These are phyloP conservation scores for Acanthamoeba culbertsoni DNA, from an alignment of 208 protist genomes.

Conservation along the genomic window DNA sequence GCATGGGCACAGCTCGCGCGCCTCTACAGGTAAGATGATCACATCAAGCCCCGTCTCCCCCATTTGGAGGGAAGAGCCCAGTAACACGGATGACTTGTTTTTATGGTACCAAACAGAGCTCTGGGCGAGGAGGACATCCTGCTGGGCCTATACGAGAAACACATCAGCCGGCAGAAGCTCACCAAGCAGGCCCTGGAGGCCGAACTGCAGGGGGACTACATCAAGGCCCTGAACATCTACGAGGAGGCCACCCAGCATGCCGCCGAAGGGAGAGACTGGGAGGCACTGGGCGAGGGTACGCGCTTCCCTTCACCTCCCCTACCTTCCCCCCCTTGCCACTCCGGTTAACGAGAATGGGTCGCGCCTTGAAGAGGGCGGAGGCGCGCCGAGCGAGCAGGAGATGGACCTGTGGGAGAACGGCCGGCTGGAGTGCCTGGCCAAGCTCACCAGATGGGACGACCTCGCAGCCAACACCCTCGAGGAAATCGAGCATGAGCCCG, in stretches of 20 bases:
- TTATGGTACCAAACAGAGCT: slow-evolving; percentile 57
- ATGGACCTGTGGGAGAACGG: slow-evolving; percentile 79
- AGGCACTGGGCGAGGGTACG: neutral
- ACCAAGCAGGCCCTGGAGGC: slow-evolving; percentile 74
- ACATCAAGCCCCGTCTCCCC: too few relatives aligned
- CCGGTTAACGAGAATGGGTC: neutral
- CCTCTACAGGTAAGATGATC: slow-evolving; percentile 59
- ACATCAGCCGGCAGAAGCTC: slow-evolving; percentile 55
- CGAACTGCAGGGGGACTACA: slow-evolving; percentile 77
- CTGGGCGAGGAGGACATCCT: slow-evolving; percentile 82
- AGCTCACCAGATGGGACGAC: slow-evolving; percentile 68
- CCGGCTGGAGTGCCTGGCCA: slow-evolving; percentile 73
- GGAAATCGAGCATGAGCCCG: slow-evolving; percentile 45
- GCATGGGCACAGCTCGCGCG: slow-evolving; percentile 66
- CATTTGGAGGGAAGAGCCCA: too few relatives aligned
- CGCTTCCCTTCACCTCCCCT: neutral
- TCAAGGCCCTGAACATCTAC: slow-evolving; percentile 73
- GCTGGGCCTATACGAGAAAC: slow-evolving; percentile 74
- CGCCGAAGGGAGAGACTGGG: slow-evolving; percentile 2
- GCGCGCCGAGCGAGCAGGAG: slow-evolving; percentile 64
- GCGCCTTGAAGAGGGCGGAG: neutral
- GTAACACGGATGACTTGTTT: neutral
- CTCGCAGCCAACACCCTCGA: slow-evolving; percentile 67
- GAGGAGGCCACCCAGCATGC: slow-evolving; percentile 58
- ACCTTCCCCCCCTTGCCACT: neutral